A percentile compares a stretch with the other conserved stretches of the same genome.
phyloP scores from a whole-genome alignment of 495 filamentous ascomycete species.

The Penicillium angulare region DNA sequence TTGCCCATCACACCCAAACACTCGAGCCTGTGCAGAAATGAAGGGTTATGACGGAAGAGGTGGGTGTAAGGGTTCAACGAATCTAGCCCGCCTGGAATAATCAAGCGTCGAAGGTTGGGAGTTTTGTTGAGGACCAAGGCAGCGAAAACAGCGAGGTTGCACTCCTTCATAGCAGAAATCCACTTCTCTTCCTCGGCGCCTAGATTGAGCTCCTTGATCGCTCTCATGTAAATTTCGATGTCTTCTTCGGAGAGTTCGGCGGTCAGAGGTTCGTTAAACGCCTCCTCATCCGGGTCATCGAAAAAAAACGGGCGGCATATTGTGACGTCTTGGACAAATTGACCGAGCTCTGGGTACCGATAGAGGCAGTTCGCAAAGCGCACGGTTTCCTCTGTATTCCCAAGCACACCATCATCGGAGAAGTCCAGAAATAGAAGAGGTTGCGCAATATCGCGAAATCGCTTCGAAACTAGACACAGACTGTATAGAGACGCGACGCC shows the following conservation, averaged over 20 bases:
- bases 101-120: conserved; percentile 22
- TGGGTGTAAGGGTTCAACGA: conserved; percentile 7
- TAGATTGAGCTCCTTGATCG: neutral
- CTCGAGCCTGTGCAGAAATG: conserved; percentile 19
- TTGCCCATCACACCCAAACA: conserved; percentile 8
- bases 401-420: conserved; percentile 4
- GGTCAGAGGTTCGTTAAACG: neutral
- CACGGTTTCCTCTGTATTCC: neutral
- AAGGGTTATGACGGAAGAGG: conserved; percentile 16
- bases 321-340: conserved; percentile 8
- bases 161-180: neutral
- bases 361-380: conserved; percentile 16
- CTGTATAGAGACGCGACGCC: conserved; percentile 4
- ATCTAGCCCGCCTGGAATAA: conserved; percentile 7
- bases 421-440: conserved; percentile 22
- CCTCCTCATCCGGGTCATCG: neutral
- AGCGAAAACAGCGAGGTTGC: conserved; percentile 14
- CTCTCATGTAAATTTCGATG: neutral
- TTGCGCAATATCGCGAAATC: conserved; percentile 21
- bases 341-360: conserved; percentile 16
- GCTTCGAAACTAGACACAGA: conserved; percentile 22
- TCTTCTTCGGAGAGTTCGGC: neutral
- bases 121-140: conserved; percentile 20
- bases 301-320: neutral
- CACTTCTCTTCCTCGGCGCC: neutral